Conservation (phyloP, 495 filamentous ascomycete genomes). For the Aspergillus taichungensis region DNA sequence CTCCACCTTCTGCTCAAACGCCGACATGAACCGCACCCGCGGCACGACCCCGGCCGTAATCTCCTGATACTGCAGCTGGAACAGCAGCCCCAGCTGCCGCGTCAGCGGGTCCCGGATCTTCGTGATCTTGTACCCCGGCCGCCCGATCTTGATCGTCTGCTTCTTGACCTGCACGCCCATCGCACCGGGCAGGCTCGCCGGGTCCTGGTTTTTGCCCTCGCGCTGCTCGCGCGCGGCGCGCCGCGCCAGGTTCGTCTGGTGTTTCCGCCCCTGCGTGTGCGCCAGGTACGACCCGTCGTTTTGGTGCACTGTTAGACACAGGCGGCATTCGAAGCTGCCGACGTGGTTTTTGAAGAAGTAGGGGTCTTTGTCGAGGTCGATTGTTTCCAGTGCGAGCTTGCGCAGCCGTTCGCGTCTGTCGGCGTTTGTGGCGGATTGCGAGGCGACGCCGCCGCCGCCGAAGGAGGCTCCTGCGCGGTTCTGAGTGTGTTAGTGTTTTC, state of each 20-base stretch:
- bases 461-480: constrained; percentile 97
- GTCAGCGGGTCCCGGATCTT: constrained; percentile 89
- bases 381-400: constrained; percentile 95
- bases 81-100: constrained; percentile 79
- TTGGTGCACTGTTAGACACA: constrained; percentile 98
- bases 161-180: constrained; percentile 75
- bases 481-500: constrained; percentile 45
- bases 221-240: constrained; percentile 90
- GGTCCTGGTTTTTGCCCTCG: constrained; percentile 71
- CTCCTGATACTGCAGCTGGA: constrained; percentile 94
- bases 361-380: constrained; percentile 98
- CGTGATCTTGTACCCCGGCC: constrained; percentile 96
- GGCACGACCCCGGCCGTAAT: constrained; percentile 68
- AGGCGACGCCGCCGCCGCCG: constrained; percentile 94
- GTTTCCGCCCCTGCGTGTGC: constrained; percentile 97
- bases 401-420: constrained; percentile 95
- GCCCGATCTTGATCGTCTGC: constrained; percentile 94
- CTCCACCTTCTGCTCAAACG: constrained; percentile 92
- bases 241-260: constrained; percentile 97
- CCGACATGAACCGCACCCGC: constrained; percentile 91
- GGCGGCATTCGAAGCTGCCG: constrained; percentile 93
- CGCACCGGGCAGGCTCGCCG: constrained; percentile 56
- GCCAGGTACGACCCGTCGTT: constrained; percentile 99
- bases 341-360: constrained; percentile 99
- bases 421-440: constrained; percentile 85